Percentiles rank a stretch among this genome's conserved stretches.
Conservation (phyloP, 2,329 filamentous ascomycete genomes). For the Neopestalotiopsis sp. region DNA sequence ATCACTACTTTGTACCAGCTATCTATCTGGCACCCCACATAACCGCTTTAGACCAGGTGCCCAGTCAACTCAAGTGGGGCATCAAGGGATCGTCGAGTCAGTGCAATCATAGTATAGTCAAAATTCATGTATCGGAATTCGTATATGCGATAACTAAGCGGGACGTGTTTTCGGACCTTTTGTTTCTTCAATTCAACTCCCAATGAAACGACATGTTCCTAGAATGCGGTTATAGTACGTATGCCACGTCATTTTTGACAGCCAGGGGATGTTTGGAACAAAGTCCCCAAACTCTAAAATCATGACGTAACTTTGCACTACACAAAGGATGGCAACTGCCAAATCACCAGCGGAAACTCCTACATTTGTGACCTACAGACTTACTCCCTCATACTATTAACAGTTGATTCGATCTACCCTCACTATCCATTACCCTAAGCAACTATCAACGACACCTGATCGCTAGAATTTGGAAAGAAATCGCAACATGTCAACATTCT, state of each 20-base stretch:
- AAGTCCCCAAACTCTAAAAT: constrained; percentile 1
- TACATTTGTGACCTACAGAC: too few species aligned
- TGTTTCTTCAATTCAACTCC: too few species aligned
- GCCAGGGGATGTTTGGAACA: background rate
- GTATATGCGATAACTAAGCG: too few species aligned
- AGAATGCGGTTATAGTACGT: background rate
- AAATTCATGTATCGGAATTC: background rate
- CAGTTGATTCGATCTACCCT: background rate
- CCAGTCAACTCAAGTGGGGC: background rate
- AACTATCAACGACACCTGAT: background rate
- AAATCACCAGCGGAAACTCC: background rate
- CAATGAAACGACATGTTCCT: background rate
- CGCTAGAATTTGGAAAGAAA: background rate
- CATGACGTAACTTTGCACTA: constrained; percentile 8
- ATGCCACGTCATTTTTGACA: constrained; percentile 5
- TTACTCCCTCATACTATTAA: background rate
- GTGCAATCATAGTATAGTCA: too few species aligned
- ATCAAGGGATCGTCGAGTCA: too few species aligned
- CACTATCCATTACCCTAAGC: background rate
- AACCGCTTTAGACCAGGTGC: constrained; percentile 1
- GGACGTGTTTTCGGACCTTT: too few species aligned
- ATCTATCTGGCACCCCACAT: too few species aligned
- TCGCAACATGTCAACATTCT: constrained; percentile 50
- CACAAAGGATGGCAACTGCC: background rate
- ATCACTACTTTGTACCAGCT: too few species aligned